These are phyloP conservation scores for Chalaropsis thielavioides DNA, from an alignment of 2,329 filamentous ascomycete species.

Conservation along the genomic window DNA sequence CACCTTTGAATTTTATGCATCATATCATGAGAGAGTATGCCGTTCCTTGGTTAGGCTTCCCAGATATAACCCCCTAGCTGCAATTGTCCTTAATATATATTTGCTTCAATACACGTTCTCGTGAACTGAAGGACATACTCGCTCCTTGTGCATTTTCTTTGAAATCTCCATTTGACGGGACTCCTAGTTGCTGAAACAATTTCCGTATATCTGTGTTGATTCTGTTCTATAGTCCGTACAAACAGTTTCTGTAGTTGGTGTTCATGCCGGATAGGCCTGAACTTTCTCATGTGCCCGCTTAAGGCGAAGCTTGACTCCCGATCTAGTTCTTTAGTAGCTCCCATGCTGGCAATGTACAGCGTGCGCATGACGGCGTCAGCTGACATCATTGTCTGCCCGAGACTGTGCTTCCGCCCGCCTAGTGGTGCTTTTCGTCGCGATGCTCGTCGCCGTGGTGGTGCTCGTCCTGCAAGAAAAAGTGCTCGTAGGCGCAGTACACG, in stretches of 20 bases:
- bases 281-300: neutral
- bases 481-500: conserved; percentile 78
- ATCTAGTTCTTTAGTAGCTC: neutral
- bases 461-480: conserved; percentile 67
- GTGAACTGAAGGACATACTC: neutral
- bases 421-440: conserved; percentile 46
- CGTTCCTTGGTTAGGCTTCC: neutral
- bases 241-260: conserved; percentile 9
- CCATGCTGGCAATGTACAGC: neutral
- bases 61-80: neutral
- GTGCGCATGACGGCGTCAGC: neutral
- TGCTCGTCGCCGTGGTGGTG: conserved; percentile 40
- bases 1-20: neutral
- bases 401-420: conserved; percentile 19
- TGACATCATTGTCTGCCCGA: neutral
- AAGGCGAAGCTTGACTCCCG: neutral
- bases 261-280: neutral
- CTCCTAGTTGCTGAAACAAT: neutral
- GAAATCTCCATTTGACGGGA: neutral
- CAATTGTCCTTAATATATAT: neutral
- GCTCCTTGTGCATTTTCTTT: neutral
- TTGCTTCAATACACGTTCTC: neutral
- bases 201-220: conserved; percentile 7
- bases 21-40: neutral
- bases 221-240: conserved; percentile 9